Evolutionary conservation across 805 yeast genomes (phyloP), one percentile per base, ranked within the genome.

Genomic region (Teunomyces stri): DNA sequence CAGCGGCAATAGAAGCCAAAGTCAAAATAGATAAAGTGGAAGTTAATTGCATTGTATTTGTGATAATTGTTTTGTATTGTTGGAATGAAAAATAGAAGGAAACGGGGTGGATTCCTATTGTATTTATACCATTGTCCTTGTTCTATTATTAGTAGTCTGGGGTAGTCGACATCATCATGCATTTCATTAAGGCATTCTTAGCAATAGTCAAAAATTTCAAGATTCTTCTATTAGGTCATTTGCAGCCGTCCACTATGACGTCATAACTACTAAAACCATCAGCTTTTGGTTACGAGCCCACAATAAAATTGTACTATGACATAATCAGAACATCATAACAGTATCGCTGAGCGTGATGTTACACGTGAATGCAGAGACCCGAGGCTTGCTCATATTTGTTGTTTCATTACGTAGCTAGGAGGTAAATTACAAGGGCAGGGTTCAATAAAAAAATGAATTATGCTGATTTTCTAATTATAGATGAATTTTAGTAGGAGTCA

Each of bases 1-100:
- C 63, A 18, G 56, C 44, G 31, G 65, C 66, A 31, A 60, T 46
- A 25, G 48, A 25, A 45, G 56, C 51, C 27, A 62, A 31, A 33
- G 62, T 46, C 41, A 59, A 47, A 35, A 57, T 45, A 6, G 62
- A 54, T 27, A 61, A 46, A 33, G 60, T 48, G 20, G 50, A 45
- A 18, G 52, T 39, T 22, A 51, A 49, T 49, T 51, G 52, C 55
- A 51, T 51, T 31, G 18, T 31, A 9, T 31, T 35, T 45, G 41
- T 27, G 12, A 11, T 34, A 16, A 10, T 5, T 15, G 20, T 10
- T 37, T 37, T 31, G 16, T 13, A 31, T 13, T 21, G 27, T 43
- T 39, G 39, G 38, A 43, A 38, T 20, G 39, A 35, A 40, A 22
- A 35, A 13, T 7, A 28, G 27, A 21, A 13, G 6, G n/a, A 22